A percentile compares a stretch with the other conserved stretches of the same genome.
These are phyloP conservation scores for Pseudoneurospora amorphoporcata DNA, from an alignment of 495 filamentous ascomycete species.

Conservation along the genomic window DNA sequence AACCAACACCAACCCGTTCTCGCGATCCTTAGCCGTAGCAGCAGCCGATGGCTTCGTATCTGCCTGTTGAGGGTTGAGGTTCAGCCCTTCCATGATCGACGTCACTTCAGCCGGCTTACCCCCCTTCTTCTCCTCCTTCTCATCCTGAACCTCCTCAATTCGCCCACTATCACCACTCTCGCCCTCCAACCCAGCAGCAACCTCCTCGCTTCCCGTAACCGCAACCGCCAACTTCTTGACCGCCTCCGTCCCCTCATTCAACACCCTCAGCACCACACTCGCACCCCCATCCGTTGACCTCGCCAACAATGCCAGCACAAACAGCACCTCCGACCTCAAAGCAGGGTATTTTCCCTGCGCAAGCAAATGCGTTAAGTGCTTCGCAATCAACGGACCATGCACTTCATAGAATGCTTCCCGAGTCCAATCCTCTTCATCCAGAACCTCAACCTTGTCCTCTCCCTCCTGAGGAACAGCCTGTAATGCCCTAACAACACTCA, in stretches of 20 bases:
- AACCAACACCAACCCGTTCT: slow-evolving; percentile 54
- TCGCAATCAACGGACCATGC: slow-evolving; percentile 37
- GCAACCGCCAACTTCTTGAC: not conserved
- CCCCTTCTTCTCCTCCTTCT: slow-evolving; percentile 18
- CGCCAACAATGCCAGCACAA: slow-evolving; percentile 64
- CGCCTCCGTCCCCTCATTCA: slow-evolving; percentile 36
- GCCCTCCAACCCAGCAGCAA: not conserved
- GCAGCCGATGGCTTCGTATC: slow-evolving; percentile 18
- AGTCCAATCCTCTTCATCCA: not conserved
- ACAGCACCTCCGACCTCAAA: slow-evolving; percentile 62
- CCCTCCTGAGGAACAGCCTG: slow-evolving; percentile 14
- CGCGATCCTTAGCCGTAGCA: slow-evolving; percentile 42
- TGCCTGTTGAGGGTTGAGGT: slow-evolving; percentile 27
- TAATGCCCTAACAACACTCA: slow-evolving; percentile 53
- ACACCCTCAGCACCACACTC: slow-evolving; percentile 34
- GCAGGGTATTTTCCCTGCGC: slow-evolving; percentile 59
- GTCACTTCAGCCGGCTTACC: not conserved
- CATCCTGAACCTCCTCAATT: not conserved
- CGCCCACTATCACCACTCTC: not conserved
- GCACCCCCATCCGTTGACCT: slow-evolving; percentile 41
- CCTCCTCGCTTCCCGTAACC: not conserved
- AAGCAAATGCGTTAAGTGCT: slow-evolving; percentile 51
- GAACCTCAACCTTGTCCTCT: not conserved
- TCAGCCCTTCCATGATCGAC: slow-evolving; percentile 8
- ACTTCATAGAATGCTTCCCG: slow-evolving; percentile 24